Evolutionary conservation across 345 rosid genomes (phyloP), one percentile per base, ranked within the genome.

Genomic region (Lumnitzera racemosa): DNA sequence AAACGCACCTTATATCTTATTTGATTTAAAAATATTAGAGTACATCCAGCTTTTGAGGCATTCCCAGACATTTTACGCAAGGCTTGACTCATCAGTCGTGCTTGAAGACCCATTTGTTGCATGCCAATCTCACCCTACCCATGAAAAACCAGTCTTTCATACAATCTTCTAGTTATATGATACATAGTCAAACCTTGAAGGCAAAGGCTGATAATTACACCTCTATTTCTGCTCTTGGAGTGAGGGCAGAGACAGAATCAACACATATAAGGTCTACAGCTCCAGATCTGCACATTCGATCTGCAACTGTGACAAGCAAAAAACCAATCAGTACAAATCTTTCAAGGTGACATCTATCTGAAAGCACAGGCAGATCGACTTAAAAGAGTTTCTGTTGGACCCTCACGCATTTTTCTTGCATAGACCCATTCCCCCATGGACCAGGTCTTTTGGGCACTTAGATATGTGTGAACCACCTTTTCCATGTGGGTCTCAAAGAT

Each of bases 61-160:
- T 92, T 92, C 77, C 98, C 98, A 46, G 98, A 89, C 98, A 92
- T 92, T 80, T 89, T 92, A 66, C 96, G 96, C 75, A 92, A 70
- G 65, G 98, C 98, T 80, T 92, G 98, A 77, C 98, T 92, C 96
- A 92, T 92, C 43, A 89, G 91, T 43, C 98, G 96, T 36, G 98
- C 98, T 80, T 92, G 98, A 80, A 89, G 70, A 6, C 98, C 98
- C 79, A 92, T 92, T 78, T 92, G 96, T 79, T 89, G 98, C 98
- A 89, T 92, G 68, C 98, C 98, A 51, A 92, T 92, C 80, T 92
- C 98, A 66, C 98, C 98, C 96, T 89, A 67, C 7, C 43, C 11
- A 57, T 27, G n/a, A 50, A 57, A 36, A 31, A 20, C 8, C 7
- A 49, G 55, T 25, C n/a, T 23, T 27, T 20, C 43, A 50, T 46